Evolutionary conservation across 2,329 filamentous ascomycete genomes (phyloP), one percentile per base, ranked within the genome.

Genomic region (Colletotrichum melonis): DNA sequence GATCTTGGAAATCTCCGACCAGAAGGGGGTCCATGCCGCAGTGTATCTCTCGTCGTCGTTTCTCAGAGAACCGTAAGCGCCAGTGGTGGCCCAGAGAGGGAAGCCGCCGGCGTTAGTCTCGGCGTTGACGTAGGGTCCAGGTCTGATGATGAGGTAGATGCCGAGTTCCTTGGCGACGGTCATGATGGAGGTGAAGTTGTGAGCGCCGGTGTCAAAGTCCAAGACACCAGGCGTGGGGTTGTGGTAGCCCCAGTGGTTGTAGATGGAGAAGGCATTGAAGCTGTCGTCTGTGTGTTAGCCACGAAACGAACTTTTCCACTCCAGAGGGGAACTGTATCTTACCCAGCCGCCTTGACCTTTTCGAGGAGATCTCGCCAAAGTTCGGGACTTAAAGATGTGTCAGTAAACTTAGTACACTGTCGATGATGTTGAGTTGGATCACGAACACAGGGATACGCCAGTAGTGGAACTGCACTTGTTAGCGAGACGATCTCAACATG

Each of bases 71-170:
- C 90, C 89, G 63, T 90, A 89, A 30, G 84, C 89, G 56, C 90
- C 90, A 0, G 90, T 91, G 0, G 90, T 92, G 6, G 90, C 79
- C 89, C 90, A 92, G 1, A 90, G 81, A 0, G 91, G 89, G 69
- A 91, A 89, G 0, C 91, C 91, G 38, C 91, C 91, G 1, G 87
- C 89, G 74, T 88, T 91, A 3, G 89, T 85, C 77, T 92, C 91
- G 1, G 90, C 91, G 74, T 92, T 92, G 70, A 91, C 86, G 69
- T 92, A 92, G 0, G 90, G 90, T 0, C 90, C 90, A 0, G 90
- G 89, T 0, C 90, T 84, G 5, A 87, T 78, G 1, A 87, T 80
- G 1, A 86, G 78, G 35, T 84, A 78, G 38, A 87, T 73, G 7
- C 83, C 84, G 64, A 83, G 80, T 38, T 86, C 82, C 64, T 86